Conservation (phyloP, 495 filamentous ascomycete genomes). For the Poronia punctata region DNA sequence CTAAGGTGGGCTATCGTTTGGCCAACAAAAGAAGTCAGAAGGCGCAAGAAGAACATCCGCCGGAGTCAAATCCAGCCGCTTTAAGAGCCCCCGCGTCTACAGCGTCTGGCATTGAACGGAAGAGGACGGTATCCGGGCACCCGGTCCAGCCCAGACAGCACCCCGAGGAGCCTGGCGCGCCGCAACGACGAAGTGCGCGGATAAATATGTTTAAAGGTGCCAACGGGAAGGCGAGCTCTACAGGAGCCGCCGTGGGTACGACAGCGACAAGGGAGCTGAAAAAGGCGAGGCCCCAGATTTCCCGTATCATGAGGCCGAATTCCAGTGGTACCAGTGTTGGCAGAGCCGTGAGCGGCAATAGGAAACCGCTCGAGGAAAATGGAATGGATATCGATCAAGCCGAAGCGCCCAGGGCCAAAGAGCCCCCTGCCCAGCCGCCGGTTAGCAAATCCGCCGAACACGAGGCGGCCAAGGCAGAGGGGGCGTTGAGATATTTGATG, state of each 20-base stretch:
- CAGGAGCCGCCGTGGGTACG: constrained; percentile 47
- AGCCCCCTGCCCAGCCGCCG: constrained; percentile 23
- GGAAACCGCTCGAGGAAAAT: constrained; percentile 59
- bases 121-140: constrained; percentile 81
- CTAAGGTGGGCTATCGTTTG: constrained; percentile 52
- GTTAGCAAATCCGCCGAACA: constrained; percentile 38
- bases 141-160: constrained; percentile 53
- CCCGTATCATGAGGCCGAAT: constrained; percentile 43
- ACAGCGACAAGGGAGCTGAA: constrained; percentile 66
- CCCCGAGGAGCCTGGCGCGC: constrained; percentile 58
- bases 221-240: constrained; percentile 54
- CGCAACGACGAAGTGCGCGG: constrained; percentile 71
- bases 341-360: constrained; percentile 80
- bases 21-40: constrained; percentile 44
- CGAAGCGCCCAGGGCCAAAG: constrained; percentile 46
- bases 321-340: constrained; percentile 60
- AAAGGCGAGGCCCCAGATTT: constrained; percentile 62
- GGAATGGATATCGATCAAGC: constrained; percentile 55
- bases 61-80: constrained; percentile 18
- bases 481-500: constrained; percentile 68
- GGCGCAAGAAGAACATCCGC: constrained; percentile 36
- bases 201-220: constrained; percentile 54
- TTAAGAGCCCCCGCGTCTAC: constrained; percentile 16
- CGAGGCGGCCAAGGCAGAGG: constrained; percentile 55
- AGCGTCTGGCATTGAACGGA: constrained; percentile 50